Percentiles rank a stretch among this genome's conserved stretches.
phyloP scores from a whole-genome alignment of 164 flowering plant genomes.

The Annona squamosa region DNA sequence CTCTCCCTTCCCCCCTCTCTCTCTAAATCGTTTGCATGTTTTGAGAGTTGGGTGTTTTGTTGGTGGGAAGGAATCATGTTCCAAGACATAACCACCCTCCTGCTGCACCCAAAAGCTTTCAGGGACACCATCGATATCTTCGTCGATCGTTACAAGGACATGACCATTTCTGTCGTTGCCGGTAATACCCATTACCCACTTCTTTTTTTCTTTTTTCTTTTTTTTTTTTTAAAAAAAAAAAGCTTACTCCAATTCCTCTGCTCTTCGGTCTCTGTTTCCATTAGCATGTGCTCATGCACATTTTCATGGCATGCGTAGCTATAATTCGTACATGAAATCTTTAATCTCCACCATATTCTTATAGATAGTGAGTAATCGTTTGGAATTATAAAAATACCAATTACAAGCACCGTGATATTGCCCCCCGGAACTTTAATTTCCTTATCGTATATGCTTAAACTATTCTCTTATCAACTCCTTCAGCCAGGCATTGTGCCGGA shows the following conservation, averaged over 20 bases:
- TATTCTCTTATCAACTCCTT: no score
- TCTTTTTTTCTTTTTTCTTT: neutral
- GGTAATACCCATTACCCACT: constrained; percentile 45
- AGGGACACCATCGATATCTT: constrained; percentile 80
- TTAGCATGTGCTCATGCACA: no score
- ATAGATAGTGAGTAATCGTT: no score
- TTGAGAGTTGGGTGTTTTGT: neutral
- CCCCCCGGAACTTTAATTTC: no score
- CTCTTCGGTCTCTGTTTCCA: neutral
- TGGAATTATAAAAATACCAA: no score
- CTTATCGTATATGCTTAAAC: no score
- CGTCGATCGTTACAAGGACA: constrained; percentile 76
- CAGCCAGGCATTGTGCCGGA: no score
- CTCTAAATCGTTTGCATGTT: neutral
- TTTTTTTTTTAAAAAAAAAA: neutral
- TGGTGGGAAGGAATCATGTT: constrained; percentile 70
- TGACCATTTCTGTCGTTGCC: constrained; percentile 85
- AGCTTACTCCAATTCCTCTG: neutral
- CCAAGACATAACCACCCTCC: constrained; percentile 85
- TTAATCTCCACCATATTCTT: no score
- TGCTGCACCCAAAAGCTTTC: constrained; percentile 72
- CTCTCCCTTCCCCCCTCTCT: constrained; percentile 4
- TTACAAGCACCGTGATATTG: no score
- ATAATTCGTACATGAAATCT: no score
- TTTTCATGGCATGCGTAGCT: no score